Percentiles rank a stretch among this genome's conserved stretches.
Evolutionary conservation across 2,329 filamentous ascomycete species (phyloP).

Genomic region (Coniochaeta prunicola): DNA sequence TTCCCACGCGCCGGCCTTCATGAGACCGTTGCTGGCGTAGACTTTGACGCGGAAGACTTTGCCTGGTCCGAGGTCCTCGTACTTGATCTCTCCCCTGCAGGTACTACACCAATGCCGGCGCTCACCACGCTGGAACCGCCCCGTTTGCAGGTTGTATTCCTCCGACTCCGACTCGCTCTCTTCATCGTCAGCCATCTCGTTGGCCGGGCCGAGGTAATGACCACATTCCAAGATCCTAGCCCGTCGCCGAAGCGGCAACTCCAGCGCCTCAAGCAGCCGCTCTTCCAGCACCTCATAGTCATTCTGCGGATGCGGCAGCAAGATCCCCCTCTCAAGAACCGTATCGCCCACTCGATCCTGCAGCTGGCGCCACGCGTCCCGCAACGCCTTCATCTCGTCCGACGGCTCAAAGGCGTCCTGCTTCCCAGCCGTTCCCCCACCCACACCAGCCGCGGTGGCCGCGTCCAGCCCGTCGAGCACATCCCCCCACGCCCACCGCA

Average conservation of each 20-base stretch:
- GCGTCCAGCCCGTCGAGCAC: conserved; percentile 4
- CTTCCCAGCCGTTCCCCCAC: background rate
- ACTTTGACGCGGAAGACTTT: conserved; percentile 74
- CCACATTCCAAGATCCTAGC: conserved; percentile 68
- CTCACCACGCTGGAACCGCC: conserved; percentile 8
- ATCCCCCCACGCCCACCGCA: conserved; percentile 29
- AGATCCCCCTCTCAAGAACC: conserved; percentile 63
- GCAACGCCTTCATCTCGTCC: conserved; percentile 41
- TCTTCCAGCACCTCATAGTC: conserved; percentile 78
- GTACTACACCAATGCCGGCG: conserved; percentile 49
- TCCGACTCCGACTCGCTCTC: conserved; percentile 40
- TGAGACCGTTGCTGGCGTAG: conserved; percentile 90
- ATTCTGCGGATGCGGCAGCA: conserved; percentile 71
- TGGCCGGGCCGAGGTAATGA: conserved; percentile 62
- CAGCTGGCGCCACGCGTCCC: conserved; percentile 58
- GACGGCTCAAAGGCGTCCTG: conserved; percentile 27
- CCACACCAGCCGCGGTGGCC: background rate
- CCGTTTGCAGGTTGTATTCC: conserved; percentile 18
- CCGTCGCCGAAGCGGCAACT: conserved; percentile 56
- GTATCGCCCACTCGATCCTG: conserved; percentile 67
- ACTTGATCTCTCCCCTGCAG: conserved; percentile 47
- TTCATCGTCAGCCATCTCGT: conserved; percentile 33
- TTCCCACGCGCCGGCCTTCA: conserved; percentile 85
- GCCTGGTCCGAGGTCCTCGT: conserved; percentile 42
- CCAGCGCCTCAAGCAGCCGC: conserved; percentile 65